Evolutionary conservation across 495 filamentous ascomycete species (phyloP).

Genomic region (Lophiotrema nucula): DNA sequence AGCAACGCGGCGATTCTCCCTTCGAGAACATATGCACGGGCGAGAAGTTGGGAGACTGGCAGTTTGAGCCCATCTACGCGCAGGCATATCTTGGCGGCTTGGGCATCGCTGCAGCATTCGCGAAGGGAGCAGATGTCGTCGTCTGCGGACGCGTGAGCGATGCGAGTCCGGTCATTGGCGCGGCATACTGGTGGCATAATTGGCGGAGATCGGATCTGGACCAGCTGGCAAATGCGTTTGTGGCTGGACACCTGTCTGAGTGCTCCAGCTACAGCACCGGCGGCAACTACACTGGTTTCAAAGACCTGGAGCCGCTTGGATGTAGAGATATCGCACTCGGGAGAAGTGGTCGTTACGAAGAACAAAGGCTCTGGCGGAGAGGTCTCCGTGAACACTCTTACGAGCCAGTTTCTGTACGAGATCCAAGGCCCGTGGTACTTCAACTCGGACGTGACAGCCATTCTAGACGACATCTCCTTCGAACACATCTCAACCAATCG

Average conservation of each 20-base stretch:
- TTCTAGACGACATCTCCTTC: slow-evolving; percentile 51
- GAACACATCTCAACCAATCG: slow-evolving; percentile 33
- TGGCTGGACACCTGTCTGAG: slow-evolving; percentile 60
- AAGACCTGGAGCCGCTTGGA: slow-evolving; percentile 40
- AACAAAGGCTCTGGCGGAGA: slow-evolving; percentile 35
- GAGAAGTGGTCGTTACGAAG: slow-evolving; percentile 47
- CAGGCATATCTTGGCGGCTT: slow-evolving; percentile 43
- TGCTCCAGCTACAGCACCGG: slow-evolving; percentile 54
- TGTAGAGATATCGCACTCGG: slow-evolving; percentile 56
- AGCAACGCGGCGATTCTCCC: slow-evolving; percentile 40
- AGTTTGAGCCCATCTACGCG: slow-evolving; percentile 55
- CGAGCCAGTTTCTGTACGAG: slow-evolving; percentile 58
- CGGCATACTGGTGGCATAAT: slow-evolving; percentile 40
- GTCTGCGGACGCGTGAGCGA: slow-evolving; percentile 44
- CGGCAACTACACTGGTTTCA: slow-evolving; percentile 60
- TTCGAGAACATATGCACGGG: slow-evolving; percentile 56
- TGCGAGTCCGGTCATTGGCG: slow-evolving; percentile 35
- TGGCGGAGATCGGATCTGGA: slow-evolving; percentile 45
- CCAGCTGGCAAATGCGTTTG: slow-evolving; percentile 54
- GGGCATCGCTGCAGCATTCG: slow-evolving; percentile 40
- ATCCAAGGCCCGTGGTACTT: slow-evolving; percentile 59
- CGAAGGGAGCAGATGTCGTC: slow-evolving; percentile 43
- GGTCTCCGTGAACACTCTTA: slow-evolving; percentile 53
- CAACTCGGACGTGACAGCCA: slow-evolving; percentile 57
- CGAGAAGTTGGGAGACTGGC: slow-evolving; percentile 50